Percentiles rank a stretch among this genome's conserved stretches.
Evolutionary conservation across 1,284 basidiomycete species (phyloP).

Genomic region (Cutaneotrichosporon dermatis): DNA sequence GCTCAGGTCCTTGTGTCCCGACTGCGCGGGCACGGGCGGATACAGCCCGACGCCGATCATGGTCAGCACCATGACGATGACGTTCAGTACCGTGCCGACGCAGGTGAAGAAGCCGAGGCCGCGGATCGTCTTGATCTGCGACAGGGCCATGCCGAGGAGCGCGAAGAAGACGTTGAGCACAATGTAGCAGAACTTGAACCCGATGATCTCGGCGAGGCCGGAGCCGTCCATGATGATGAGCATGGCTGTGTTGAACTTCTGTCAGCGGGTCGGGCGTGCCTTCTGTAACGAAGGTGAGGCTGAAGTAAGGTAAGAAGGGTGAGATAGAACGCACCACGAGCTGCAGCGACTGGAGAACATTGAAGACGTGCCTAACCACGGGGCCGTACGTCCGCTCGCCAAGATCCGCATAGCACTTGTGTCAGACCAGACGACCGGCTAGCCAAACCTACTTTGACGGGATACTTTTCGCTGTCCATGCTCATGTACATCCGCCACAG

Average conservation of each 20-base stretch:
- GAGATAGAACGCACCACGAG: slow-evolving; percentile 5
- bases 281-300: background rate
- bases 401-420: slow-evolving; percentile 18
- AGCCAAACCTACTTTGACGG: slow-evolving; percentile 1
- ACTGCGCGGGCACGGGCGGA: slow-evolving; percentile 51
- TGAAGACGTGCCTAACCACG: slow-evolving; percentile 9
- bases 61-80: slow-evolving; percentile 9
- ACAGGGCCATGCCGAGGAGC: slow-evolving; percentile 4
- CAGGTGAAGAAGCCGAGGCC: slow-evolving; percentile 10
- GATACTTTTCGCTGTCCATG: slow-evolving; percentile 20
- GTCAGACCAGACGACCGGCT: too few relatives aligned
- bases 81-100: slow-evolving; percentile 10
- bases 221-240: slow-evolving; percentile 10
- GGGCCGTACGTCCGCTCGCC: slow-evolving; percentile 19
- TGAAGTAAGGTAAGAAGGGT: background rate
- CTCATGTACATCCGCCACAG: slow-evolving; percentile 21
- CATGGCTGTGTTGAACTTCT: slow-evolving; percentile 14
- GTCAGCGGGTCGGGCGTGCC: background rate
- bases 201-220: slow-evolving; percentile 9
- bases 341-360: slow-evolving; percentile 14
- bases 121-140: slow-evolving; percentile 18
- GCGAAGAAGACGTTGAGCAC: slow-evolving; percentile 10
- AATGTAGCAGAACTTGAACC: slow-evolving; percentile 16
- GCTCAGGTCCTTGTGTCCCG: slow-evolving; percentile 34
- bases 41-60: slow-evolving; percentile 14